Conservation (phyloP, 805 yeast species). For the Metschnikowia sp. region DNA sequence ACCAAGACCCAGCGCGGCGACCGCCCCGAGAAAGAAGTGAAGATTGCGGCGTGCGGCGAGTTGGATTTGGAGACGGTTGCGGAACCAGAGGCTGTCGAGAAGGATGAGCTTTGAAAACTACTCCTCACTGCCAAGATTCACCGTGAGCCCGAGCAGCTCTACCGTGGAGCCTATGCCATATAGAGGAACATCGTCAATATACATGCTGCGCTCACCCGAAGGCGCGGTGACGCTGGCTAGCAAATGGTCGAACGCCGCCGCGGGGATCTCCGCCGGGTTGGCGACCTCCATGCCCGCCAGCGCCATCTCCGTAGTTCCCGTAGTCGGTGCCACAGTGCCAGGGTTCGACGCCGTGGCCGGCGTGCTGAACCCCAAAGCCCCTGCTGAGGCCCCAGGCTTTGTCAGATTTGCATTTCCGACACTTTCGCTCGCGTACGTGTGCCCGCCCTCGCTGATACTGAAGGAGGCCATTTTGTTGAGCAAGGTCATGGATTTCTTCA, state of each 20-base stretch:
- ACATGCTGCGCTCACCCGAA: conserved; percentile 21
- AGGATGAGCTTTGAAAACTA: conserved; percentile 29
- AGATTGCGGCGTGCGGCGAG: conserved; percentile 71
- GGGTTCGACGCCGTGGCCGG: conserved; percentile 16
- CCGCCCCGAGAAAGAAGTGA: conserved; percentile 64
- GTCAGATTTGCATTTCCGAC: neutral
- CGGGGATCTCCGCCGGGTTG: conserved; percentile 16
- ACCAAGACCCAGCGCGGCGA: conserved; percentile 70
- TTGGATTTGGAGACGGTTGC: conserved; percentile 32
- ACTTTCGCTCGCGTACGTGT: conserved; percentile 21
- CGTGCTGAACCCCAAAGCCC: conserved; percentile 11
- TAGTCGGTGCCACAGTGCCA: conserved; percentile 15
- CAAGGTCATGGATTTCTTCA: conserved; percentile 32
- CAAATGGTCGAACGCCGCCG: conserved; percentile 31
- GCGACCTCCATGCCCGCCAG: conserved; percentile 11
- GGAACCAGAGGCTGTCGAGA: conserved; percentile 6
- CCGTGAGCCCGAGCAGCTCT: conserved; percentile 31
- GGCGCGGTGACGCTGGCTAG: conserved; percentile 24
- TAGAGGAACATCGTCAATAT: conserved; percentile 37
- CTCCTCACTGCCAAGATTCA: conserved; percentile 21
- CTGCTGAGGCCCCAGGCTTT: neutral
- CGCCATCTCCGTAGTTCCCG: conserved; percentile 12
- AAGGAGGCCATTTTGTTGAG: conserved; percentile 32
- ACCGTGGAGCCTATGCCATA: conserved; percentile 40
- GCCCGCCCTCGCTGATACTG: conserved; percentile 35